Conservation (phyloP, 805 yeast genomes). For the Clavispora santaluciae region DNA sequence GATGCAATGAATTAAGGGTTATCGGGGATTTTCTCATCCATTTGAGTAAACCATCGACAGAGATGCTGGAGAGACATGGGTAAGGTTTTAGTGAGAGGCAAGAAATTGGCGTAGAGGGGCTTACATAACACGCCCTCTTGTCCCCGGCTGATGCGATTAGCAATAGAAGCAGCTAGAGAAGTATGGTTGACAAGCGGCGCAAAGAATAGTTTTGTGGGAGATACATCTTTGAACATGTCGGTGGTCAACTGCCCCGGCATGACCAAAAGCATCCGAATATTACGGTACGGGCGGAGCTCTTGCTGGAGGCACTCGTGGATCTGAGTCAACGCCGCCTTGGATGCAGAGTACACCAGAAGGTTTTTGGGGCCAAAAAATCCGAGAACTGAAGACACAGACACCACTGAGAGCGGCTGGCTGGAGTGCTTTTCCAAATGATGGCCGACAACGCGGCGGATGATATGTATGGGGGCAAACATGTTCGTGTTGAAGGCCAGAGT, state of each 20-base stretch:
- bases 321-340: slow-evolving; percentile 43
- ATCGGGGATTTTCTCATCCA: slow-evolving; percentile 31
- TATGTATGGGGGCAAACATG: slow-evolving; percentile 27
- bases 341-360: slow-evolving; percentile 44
- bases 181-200: slow-evolving; percentile 44
- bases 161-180: slow-evolving; percentile 32
- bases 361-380: slow-evolving; percentile 47
- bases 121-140: slow-evolving; percentile 37
- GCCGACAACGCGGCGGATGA: slow-evolving; percentile 17
- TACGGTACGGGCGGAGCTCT: slow-evolving; percentile 26
- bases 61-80: slow-evolving; percentile 37
- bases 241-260: slow-evolving; percentile 50
- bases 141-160: slow-evolving; percentile 31
- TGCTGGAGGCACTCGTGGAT: slow-evolving; percentile 42
- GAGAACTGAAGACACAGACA: slow-evolving; percentile 43
- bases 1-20: neutral
- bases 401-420: slow-evolving; percentile 25
- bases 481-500: slow-evolving; percentile 26
- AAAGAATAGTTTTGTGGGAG: slow-evolving; percentile 35
- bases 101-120: slow-evolving; percentile 45
- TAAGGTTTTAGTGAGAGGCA: slow-evolving; percentile 38
- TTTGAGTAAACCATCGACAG: slow-evolving; percentile 31
- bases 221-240: slow-evolving; percentile 45
- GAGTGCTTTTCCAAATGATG: slow-evolving; percentile 15
- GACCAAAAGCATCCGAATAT: slow-evolving; percentile 33